Conservation (phyloP, 2,329 filamentous ascomycete genomes). For the Fusarium sp. region DNA sequence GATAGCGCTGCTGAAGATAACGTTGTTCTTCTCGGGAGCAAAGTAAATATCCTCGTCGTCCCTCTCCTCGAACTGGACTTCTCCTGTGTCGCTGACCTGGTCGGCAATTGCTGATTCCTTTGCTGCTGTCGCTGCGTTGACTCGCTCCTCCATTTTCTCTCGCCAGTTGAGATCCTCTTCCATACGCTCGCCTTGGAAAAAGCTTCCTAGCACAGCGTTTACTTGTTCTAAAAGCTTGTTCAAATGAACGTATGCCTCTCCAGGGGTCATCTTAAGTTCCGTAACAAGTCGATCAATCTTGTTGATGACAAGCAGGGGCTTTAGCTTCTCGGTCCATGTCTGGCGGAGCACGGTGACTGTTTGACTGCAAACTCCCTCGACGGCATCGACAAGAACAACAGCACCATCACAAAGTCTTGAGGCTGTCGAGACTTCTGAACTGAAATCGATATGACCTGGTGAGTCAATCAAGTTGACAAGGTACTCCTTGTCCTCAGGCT, state of each 20-base stretch:
- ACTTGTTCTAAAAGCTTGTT: slow-evolving; percentile 93
- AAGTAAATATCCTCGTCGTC: slow-evolving; percentile 99
- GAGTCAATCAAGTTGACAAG: slow-evolving; percentile 98
- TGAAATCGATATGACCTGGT: slow-evolving; percentile 98
- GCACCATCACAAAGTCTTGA: slow-evolving; percentile 95
- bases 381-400: slow-evolving; percentile 92
- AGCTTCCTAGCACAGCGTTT: slow-evolving; percentile 96
- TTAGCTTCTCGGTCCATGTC: slow-evolving; percentile 94
- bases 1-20: slow-evolving; percentile 97
- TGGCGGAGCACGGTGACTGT: slow-evolving; percentile 97
- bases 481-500: slow-evolving; percentile 85
- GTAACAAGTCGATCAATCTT: slow-evolving; percentile 97
- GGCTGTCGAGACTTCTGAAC: slow-evolving; percentile 96
- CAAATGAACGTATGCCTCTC: slow-evolving; percentile 89
- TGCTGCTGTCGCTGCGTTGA: slow-evolving; percentile 76
- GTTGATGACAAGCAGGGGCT: slow-evolving; percentile 95
- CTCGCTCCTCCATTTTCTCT: slow-evolving; percentile 88
- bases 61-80: slow-evolving; percentile 83
- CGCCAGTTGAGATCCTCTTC: slow-evolving; percentile 97
- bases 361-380: slow-evolving; percentile 98
- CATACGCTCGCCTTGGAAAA: slow-evolving; percentile 98
- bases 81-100: slow-evolving; percentile 66
- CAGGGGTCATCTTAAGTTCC: slow-evolving; percentile 92
- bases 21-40: slow-evolving; percentile 97
- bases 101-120: slow-evolving; percentile 65